Evolutionary conservation across 768 basidiomycete species (phyloP), one percentile per base, ranked within the genome.

Genomic region (Tubosaeta brunneosetosa): DNA sequence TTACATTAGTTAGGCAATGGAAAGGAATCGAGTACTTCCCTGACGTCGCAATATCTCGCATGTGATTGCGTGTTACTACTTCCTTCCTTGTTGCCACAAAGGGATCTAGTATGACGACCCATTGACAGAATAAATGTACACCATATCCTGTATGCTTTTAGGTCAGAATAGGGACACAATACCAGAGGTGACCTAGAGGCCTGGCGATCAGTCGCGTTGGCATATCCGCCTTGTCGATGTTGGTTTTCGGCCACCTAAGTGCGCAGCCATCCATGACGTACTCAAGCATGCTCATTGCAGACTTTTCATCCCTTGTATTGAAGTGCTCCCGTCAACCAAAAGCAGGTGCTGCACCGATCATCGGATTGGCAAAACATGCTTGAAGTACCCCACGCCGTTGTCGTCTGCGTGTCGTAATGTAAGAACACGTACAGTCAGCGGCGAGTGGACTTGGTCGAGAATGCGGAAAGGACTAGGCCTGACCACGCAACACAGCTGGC

Each of bases 351-450:
- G 29, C 19, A 38, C 31, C 3, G n/a, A n/a, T 7, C 12, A 12
- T 7, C 10, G 12, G 37, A 11, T 38, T 29, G 31, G 17, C 9
- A 6, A 17, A 44, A 22, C 45, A 34, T 26, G 45, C 33, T 14
- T 33, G 27, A 36, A 44, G 40, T 36, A 31, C 33, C 7, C 47
- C 52, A 55, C 26, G 40, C 55, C 9, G 44, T 48, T 50, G 50
- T 55, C 33, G 53, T 50, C 44, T 34, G 38, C 25, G 44, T 26
- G 27, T 46, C 44, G 49, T 32, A 27, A 55, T 47, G 53, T 37
- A 22, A 14, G 19, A 22, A 40, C 8, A 8, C 9, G 19, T 22
- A 9, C 17, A 40, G 17, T 38, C 34, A 44, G 25, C 49, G 34
- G 42, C 10, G 40, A 19, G 19, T 33, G 16, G 40, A 42, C 22